phyloP scores from a whole-genome alignment of 1,284 basidiomycete species.

The Fomitopsis palustris region DNA sequence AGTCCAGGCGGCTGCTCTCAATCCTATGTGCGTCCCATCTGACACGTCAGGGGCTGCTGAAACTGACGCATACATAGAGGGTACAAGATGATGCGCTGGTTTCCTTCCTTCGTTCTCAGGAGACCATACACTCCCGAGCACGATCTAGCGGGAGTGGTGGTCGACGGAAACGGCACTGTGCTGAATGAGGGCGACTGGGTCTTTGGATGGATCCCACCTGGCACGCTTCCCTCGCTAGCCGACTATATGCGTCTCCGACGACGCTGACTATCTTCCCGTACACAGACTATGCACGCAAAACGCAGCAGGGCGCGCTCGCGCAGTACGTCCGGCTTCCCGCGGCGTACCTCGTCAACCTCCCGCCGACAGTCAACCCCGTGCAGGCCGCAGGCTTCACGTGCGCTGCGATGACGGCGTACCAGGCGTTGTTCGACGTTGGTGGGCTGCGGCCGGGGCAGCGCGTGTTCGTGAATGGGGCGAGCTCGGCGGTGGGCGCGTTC shows the following conservation, averaged over 20 bases:
- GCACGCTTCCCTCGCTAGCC: conserved; percentile 26
- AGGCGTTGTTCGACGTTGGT: conserved; percentile 10
- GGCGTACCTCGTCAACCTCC: conserved; percentile 7
- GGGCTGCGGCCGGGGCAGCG: conserved; percentile 16
- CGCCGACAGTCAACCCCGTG: conserved; percentile 10
- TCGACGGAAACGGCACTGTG: conserved; percentile 45
- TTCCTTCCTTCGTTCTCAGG: conserved; percentile 45
- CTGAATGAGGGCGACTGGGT: conserved; percentile 57
- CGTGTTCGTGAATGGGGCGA: conserved; percentile 20
- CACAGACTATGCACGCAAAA: conserved; percentile 3
- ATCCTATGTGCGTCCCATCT: conserved; percentile 52
- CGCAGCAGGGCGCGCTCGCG: conserved; percentile 14
- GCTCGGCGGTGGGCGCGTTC: conserved; percentile 16
- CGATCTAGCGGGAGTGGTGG: conserved; percentile 60
- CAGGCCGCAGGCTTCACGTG: conserved; percentile 14
- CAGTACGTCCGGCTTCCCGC: conserved; percentile 15
- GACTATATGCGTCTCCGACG: neutral
- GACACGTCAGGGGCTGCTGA: neutral
- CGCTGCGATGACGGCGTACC: conserved; percentile 16
- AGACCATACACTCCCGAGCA: conserved; percentile 52
- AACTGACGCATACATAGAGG: conserved; percentile 31
- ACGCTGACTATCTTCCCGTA: neutral
- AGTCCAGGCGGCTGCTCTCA: conserved; percentile 60
- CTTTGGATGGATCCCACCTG: conserved; percentile 44
- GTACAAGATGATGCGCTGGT: conserved; percentile 50